Evolutionary conservation across 441 rosid genomes (phyloP).

Genomic region (Jatropha podagrica): DNA sequence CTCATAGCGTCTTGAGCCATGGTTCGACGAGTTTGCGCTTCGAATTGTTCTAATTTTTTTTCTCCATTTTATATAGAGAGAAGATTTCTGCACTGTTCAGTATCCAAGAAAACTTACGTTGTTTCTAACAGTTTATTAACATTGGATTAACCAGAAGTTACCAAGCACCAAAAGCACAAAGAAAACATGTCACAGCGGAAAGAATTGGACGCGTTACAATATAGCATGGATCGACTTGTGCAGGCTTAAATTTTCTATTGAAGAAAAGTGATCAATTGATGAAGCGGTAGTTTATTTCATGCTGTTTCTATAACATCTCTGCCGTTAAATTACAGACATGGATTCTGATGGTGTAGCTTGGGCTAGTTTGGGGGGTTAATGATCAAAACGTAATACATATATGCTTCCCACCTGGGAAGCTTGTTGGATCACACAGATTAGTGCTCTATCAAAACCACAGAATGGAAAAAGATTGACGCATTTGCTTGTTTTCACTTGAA

Average conservation of each 20-base stretch:
- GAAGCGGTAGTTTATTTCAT: too few species aligned
- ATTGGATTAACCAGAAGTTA: not conserved
- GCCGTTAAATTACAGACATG: not conserved
- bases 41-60: conserved; percentile 41
- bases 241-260: too few species aligned
- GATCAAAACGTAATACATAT: not conserved
- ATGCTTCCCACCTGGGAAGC: not conserved
- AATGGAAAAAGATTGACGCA: not conserved
- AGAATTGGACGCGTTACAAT: too few species aligned
- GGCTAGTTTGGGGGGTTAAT: too few species aligned
- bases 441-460: conserved; percentile 2
- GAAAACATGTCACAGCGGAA: too few species aligned
- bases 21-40: conserved; percentile 63
- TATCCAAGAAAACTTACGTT: not conserved
- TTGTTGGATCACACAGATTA: not conserved
- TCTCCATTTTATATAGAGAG: not conserved
- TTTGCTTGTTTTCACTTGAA: conserved; percentile 3
- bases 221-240: too few species aligned
- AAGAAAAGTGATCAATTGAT: too few species aligned
- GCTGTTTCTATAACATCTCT: too few species aligned
- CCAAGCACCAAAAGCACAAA: not conserved
- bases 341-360: not conserved
- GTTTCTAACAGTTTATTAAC: not conserved
- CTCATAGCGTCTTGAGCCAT: conserved; percentile 44
- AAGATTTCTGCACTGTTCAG: not conserved